phyloP scores from a whole-genome alignment of 345 rosid species.

The Viola odorata region DNA sequence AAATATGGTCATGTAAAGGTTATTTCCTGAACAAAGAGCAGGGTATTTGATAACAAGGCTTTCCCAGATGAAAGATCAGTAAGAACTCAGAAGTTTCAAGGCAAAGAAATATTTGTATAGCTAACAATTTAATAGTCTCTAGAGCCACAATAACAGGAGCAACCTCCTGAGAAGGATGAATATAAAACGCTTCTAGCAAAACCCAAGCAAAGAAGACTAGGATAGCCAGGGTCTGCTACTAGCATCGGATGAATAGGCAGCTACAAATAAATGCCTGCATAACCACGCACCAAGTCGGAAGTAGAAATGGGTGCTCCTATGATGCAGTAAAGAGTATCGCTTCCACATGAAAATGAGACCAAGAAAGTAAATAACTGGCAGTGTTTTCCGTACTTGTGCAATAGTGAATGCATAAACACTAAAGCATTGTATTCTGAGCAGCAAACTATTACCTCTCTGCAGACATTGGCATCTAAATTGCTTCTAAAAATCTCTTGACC shows the following conservation, averaged over 20 bases:
- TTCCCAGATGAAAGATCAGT: neutral
- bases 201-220: neutral
- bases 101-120: no score
- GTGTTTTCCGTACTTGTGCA: neutral
- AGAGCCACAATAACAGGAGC: no score
- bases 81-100: no score
- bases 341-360: neutral
- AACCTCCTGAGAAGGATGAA: no score
- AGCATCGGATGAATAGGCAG: neutral
- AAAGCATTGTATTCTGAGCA: neutral
- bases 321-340: neutral
- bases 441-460: slow-evolving; percentile 63
- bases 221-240: neutral
- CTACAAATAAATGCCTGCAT: neutral
- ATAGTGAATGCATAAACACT: neutral
- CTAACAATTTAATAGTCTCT: no score
- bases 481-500: slow-evolving; percentile 79
- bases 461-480: slow-evolving; percentile 65
- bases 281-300: neutral
- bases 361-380: neutral
- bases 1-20: neutral
- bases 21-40: neutral
- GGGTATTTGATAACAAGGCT: neutral
- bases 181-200: no score
- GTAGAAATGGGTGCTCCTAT: neutral